Evolutionary conservation across 2,329 filamentous ascomycete species (phyloP), one percentile per base, ranked within the genome.

Genomic region (Neofusicoccum sp.): DNA sequence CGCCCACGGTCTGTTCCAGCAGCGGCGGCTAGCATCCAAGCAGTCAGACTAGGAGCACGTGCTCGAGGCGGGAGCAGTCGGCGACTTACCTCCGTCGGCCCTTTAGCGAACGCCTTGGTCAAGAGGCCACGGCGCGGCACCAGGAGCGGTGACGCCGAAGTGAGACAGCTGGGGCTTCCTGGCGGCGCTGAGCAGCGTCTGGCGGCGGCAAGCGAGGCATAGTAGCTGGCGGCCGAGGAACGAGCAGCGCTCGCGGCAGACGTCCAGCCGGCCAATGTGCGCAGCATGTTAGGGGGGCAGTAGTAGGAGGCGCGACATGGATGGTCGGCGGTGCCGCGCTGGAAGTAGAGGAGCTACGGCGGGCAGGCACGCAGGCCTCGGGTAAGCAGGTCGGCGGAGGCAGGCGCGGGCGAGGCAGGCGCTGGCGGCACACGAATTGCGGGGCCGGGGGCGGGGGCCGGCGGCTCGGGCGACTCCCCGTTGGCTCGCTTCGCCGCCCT

Each of bases 1-100:
- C 77, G 0, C 89, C 87, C 58, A 93, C 85, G 0, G 89, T 93
- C 60, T 86, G 79, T 5, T 81, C 77, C 49, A 90, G 82, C 6
- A 93, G 77, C 0, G 86, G 80, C 3, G 89, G 88, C 86, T 91
- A 63, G 7, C 12, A 14, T 7, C 9, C 7, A 1, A 8, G 33
- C 9, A 45, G 43, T 58, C 12, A 43, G n/a, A 20, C 20, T 20
- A 20, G 20, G 8, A 6, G 14, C 24, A 38, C 20, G 28, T 26
- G 33, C 2, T n/a, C 12, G 31, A 24, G 43, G 54, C 4, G 12
- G 16, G 11, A 26, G 38, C 8, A 47, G 62, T 67, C 61, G 69
- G 61, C 53, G 24, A 30, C 28, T 9, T 66, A 71, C 73, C 67
- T 74, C 69, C 12, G 65, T 67, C 44, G 73, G 72, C 14, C 73